Base-by-base conservation (phyloP, 495 filamentous ascomycete species). In the Aeminium ludgeri region DNA sequence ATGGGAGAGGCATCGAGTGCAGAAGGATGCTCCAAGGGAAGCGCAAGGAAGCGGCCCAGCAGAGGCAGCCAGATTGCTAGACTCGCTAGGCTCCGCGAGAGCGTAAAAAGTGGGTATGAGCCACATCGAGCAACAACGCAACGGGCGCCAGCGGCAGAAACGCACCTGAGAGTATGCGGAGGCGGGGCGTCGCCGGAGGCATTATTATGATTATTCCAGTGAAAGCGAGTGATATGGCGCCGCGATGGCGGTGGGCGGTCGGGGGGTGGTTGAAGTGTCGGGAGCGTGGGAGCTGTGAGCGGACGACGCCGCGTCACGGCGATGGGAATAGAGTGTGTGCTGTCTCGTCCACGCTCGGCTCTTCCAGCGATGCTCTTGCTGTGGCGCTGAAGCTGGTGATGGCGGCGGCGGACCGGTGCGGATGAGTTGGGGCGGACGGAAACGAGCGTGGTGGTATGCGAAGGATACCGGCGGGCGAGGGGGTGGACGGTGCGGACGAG, bases 151-250 rank as follows among this genome's bases (percentile, higher is more conserved):
- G 32, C 32, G 17, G 29, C 10, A 8, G 34, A 6, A 31, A 52
- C 50, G 23, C 11, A 52, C 50, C 50, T 36, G 50, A 52, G 12
- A 52, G 50, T 20, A 52, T 52, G 18, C 50, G 40, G 23, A 52
- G 32, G 6, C 50, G 45, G 13, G 50, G 50, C 30, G 50, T 52
- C 13, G 41, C 33, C 10, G 50, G 50, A 18, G 46, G 40, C 50
- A 52, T 52, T 20, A 20, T 45, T 16, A 30, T 20, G 10, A 19
- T 43, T 12, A 30, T 19, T 30, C 30, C 40, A 43, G 32, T 3
- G 30, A 30, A 7, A n/a, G 28, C n/a, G 8, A 7, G 8, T 30
- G 28, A n/a, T 30, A n/a, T 7, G 7, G 28, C 8, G 28, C 7
- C 7, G n/a, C 8, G 28, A n/a, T 7, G 28, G 28, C 7, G 28